A percentile compares a stretch with the other conserved stretches of the same genome.
Evolutionary conservation across 1,284 basidiomycete species (phyloP).

Genomic region (Grifola frondosa): DNA sequence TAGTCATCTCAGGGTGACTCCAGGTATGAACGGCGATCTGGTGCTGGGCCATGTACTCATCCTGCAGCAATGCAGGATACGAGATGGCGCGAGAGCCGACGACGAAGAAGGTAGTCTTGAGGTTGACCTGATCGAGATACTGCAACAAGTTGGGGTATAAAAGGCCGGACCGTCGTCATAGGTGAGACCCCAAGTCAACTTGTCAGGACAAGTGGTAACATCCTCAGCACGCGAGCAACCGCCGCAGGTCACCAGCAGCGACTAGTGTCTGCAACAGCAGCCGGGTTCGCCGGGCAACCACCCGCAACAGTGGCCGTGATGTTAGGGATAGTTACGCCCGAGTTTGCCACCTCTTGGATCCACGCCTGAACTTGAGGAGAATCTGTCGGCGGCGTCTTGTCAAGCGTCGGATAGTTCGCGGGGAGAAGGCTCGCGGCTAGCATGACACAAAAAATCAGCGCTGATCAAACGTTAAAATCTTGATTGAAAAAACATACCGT

Average conservation of each 20-base stretch:
- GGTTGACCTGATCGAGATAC: slow-evolving; percentile 63
- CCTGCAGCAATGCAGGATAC: slow-evolving; percentile 60
- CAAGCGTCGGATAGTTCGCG: slow-evolving; percentile 69
- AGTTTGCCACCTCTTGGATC: slow-evolving; percentile 59
- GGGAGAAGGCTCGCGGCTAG: slow-evolving; percentile 43
- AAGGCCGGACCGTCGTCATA: slow-evolving; percentile 81
- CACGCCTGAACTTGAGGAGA: slow-evolving; percentile 71
- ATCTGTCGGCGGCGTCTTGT: slow-evolving; percentile 65
- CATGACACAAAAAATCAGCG: neutral
- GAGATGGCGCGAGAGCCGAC: slow-evolving; percentile 78
- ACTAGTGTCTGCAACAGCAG: slow-evolving; percentile 49
- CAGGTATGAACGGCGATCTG: slow-evolving; percentile 73
- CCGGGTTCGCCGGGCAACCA: slow-evolving; percentile 64
- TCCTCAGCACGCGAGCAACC: slow-evolving; percentile 71
- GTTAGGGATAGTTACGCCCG: slow-evolving; percentile 57
- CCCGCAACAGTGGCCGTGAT: slow-evolving; percentile 49
- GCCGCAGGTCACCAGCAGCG: slow-evolving; percentile 87
- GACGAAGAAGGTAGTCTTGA: slow-evolving; percentile 86
- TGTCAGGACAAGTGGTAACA: slow-evolving; percentile 70
- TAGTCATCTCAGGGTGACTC: slow-evolving; percentile 70
- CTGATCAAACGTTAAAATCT: neutral
- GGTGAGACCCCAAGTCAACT: slow-evolving; percentile 69
- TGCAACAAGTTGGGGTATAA: slow-evolving; percentile 75
- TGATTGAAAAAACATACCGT: slow-evolving; percentile 34
- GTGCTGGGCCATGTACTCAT: slow-evolving; percentile 71